Base-by-base conservation (phyloP, 371 early-diverging fungal genomes). In the Zychaea mexicana region DNA sequence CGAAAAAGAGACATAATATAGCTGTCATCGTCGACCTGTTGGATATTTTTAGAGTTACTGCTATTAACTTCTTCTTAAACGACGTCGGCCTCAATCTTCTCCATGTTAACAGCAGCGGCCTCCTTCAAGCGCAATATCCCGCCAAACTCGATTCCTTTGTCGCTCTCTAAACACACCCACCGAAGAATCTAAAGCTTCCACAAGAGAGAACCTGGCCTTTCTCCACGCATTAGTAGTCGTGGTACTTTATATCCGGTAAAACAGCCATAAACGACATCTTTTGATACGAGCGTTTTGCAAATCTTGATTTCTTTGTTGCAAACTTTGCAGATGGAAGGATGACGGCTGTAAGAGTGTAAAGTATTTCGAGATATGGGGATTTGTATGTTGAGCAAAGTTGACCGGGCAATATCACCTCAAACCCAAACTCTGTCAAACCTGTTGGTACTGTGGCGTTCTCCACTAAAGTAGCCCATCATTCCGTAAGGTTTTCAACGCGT, bases 351-450 rank as follows among this genome's bases (percentile, higher is more conserved):
- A 73, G 36, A 1, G 32, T 47, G 60, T 73, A 73, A 13, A 45
- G 19, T 5, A 76, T 69, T 17, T 63, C 57, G 39, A 70, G 24
- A 28, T 39, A 71, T 15, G 70, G 62, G 10, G 77, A 68, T 42
- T 68, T 60, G 59, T 59, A 71, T 9, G 67, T 66, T 3, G 70
- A 67, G 32, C 66, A 70, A 12, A 76, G 42, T 47, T 71, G 68
- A 31, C 73, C 71, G 2, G 77, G 73, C 7, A 76, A 54, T 17
- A 71, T 65, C 13, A 76, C 52, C 56, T 73, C 73, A 60, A 76
- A 76, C 7, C 73, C 72, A 61, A 76, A 56, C 22, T 76, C 73
- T 28, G 77, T 73, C 9, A 73, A 67, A 5, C 73, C 77, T 2
- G 69, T 56, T 12, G 71, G 77, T n/a, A 76, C 38, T 17, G 67